Conservation (phyloP, 306 rosid genomes). For the Cucumis melo region DNA sequence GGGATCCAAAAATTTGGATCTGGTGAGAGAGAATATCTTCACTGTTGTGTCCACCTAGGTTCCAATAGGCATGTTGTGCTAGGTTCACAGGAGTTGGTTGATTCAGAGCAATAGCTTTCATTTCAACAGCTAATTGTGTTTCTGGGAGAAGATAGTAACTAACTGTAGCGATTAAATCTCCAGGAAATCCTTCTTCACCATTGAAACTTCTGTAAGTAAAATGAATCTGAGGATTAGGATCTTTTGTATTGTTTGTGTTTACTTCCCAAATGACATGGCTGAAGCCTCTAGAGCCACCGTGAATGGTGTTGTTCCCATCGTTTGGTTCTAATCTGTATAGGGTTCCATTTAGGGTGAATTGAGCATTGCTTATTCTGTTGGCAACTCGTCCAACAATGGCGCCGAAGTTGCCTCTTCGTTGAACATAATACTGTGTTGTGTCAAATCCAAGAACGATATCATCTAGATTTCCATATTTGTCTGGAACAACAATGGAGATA, state of each 20-base stretch:
- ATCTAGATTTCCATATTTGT: neutral
- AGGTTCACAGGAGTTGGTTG: conserved; percentile 9
- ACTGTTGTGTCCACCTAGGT: conserved; percentile 3
- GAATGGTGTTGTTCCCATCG: neutral
- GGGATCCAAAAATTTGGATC: neutral
- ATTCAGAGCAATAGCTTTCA: neutral
- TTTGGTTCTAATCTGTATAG: neutral
- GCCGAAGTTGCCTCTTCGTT: conserved; percentile 25
- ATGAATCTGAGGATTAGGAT: neutral
- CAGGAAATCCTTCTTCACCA: conserved; percentile 7
- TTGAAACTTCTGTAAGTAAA: neutral
- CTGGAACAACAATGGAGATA: conserved; percentile 2
- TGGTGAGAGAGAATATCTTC: conserved; percentile 4
- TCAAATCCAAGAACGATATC: conserved; percentile 1
- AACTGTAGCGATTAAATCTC: neutral
- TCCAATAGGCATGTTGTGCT: conserved; percentile 10
- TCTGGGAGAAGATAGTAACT: neutral
- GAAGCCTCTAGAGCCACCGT: conserved; percentile 11
- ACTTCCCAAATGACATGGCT: conserved; percentile 7
- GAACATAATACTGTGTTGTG: neutral
- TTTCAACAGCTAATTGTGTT: neutral
- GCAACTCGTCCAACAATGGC: conserved; percentile 78
- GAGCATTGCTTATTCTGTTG: conserved; percentile 71
- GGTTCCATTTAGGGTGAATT: conserved; percentile 42
- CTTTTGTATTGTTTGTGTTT: neutral